Evolutionary conservation across 495 filamentous ascomycete species (phyloP).

Genomic region (Xylaria intraflava): DNA sequence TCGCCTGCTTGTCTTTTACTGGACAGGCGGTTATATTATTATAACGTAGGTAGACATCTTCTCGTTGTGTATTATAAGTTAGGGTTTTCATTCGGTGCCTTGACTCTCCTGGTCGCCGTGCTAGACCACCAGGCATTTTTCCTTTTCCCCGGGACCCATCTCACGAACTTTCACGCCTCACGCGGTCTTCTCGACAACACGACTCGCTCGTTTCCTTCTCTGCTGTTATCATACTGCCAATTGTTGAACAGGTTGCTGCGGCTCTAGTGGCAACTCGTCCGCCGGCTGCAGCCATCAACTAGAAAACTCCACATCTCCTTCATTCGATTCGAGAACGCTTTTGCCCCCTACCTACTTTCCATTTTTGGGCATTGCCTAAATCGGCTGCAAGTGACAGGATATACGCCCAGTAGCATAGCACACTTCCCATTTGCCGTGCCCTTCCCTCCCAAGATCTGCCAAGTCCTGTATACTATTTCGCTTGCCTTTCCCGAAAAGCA

Average conservation of each 20-base stretch:
- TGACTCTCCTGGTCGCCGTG: not conserved
- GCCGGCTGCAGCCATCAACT: slow-evolving; percentile 21
- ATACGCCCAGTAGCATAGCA: slow-evolving; percentile 20
- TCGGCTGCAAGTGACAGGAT: slow-evolving; percentile 26
- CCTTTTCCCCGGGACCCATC: not conserved
- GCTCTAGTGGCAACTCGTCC: slow-evolving; percentile 14
- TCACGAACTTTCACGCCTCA: slow-evolving; percentile 8
- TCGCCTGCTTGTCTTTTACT: not conserved
- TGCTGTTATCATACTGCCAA: not conserved
- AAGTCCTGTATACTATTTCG: slow-evolving; percentile 8
- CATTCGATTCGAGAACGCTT: slow-evolving; percentile 24
- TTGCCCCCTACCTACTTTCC: slow-evolving; percentile 22
- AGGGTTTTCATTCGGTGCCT: not conserved
- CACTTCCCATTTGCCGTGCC: slow-evolving; percentile 23
- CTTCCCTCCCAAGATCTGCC: slow-evolving; percentile 24
- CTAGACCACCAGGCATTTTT: not conserved
- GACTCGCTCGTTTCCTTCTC: not conserved
- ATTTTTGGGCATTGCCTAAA: slow-evolving; percentile 33
- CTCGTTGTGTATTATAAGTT: not conserved
- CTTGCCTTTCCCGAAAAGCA: slow-evolving; percentile 21
- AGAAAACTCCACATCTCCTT: slow-evolving; percentile 24
- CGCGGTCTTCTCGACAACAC: slow-evolving; percentile 7
- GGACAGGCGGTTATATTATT: not conserved
- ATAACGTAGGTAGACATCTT: not conserved
- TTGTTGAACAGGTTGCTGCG: slow-evolving; percentile 7